A percentile compares a stretch with the other conserved stretches of the same genome.
Evolutionary conservation across 2,329 filamentous ascomycete genomes (phyloP).

Genomic region (Corinectria fuckeliana): DNA sequence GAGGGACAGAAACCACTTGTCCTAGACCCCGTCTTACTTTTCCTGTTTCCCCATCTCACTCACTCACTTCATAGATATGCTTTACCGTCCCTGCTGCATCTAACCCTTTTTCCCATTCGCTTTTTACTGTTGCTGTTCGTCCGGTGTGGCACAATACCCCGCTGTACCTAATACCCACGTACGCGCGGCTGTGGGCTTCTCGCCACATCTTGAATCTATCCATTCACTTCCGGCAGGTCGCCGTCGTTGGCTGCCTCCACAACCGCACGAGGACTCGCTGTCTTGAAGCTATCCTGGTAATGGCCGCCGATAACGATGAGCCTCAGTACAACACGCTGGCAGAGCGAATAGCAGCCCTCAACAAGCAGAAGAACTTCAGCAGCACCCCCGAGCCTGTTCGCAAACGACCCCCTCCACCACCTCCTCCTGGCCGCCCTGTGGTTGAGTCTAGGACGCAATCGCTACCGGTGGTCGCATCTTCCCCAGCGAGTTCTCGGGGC

Average conservation of each 20-base stretch:
- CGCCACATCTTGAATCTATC: not conserved
- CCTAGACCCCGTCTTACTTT: conserved; percentile 18
- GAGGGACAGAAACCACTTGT: conserved; percentile 6
- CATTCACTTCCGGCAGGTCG: not conserved
- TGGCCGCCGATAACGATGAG: conserved; percentile 68
- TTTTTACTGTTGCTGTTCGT: not conserved
- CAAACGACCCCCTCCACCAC: conserved; percentile 46
- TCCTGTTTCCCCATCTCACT: conserved; percentile 7
- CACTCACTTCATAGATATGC: conserved; percentile 4
- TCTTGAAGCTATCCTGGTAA: conserved; percentile 38
- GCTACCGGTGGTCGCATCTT: conserved; percentile 43
- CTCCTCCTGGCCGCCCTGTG: conserved; percentile 51
- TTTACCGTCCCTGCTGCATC: conserved; percentile 22
- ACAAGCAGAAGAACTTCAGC: conserved; percentile 66
- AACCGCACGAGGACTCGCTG: not conserved
- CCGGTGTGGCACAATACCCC: not conserved
- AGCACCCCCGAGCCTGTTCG: conserved; percentile 51
- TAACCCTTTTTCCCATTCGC: not conserved
- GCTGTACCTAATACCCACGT: not conserved
- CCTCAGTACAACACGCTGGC: conserved; percentile 66
- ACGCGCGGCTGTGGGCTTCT: conserved; percentile 7
- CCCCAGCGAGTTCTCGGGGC: conserved; percentile 22
- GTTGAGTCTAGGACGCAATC: conserved; percentile 47
- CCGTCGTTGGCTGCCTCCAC: not conserved
- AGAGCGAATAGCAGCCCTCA: conserved; percentile 69